A percentile compares a stretch with the other conserved stretches of the same genome.
phyloP scores from a whole-genome alignment of 805 yeast species.

The Ogataea naganishii region DNA sequence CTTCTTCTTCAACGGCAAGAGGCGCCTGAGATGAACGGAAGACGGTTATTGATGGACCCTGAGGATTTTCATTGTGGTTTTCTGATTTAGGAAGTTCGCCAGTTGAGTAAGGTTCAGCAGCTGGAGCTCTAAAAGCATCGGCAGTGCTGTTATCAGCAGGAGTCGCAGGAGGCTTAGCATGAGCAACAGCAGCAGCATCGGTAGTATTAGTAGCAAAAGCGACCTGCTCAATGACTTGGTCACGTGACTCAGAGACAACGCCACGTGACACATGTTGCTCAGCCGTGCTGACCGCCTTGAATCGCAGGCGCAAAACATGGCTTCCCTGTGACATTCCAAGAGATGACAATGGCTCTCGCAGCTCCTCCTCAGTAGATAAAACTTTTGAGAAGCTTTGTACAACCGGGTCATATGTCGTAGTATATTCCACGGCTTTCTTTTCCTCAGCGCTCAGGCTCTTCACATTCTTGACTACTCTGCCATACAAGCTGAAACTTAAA shows the following conservation, averaged over 20 bases:
- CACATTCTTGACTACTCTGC: conserved; percentile 2
- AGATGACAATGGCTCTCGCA: conserved; percentile 12
- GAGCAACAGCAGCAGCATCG: too few relatives aligned
- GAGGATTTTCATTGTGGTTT: too few relatives aligned
- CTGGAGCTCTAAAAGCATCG: too few relatives aligned
- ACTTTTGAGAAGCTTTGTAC: conserved; percentile 17
- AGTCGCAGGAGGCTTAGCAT: too few relatives aligned
- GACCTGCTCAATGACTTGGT: conserved; percentile 1
- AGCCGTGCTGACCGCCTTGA: conserved; percentile 5
- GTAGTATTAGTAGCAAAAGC: conserved; percentile 2
- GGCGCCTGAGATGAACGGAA: too few relatives aligned
- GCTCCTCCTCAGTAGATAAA: conserved; percentile 10
- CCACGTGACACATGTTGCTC: too few relatives aligned
- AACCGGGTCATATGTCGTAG: conserved; percentile 9
- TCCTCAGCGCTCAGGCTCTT: background rate
- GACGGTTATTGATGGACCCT: too few relatives aligned
- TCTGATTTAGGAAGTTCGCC: too few relatives aligned
- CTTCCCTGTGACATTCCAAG: conserved; percentile 19
- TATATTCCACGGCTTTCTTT: conserved; percentile 1
- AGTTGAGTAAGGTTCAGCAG: too few relatives aligned
- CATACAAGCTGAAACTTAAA: conserved; percentile 5
- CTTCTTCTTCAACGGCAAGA: too few relatives aligned
- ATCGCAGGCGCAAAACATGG: conserved; percentile 19
- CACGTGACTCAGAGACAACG: too few relatives aligned
- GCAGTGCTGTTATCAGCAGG: too few relatives aligned